These are phyloP conservation scores for Fusarium fujikuroi DNA, from an alignment of 2,329 filamentous ascomycete species.

Conservation along the genomic window DNA sequence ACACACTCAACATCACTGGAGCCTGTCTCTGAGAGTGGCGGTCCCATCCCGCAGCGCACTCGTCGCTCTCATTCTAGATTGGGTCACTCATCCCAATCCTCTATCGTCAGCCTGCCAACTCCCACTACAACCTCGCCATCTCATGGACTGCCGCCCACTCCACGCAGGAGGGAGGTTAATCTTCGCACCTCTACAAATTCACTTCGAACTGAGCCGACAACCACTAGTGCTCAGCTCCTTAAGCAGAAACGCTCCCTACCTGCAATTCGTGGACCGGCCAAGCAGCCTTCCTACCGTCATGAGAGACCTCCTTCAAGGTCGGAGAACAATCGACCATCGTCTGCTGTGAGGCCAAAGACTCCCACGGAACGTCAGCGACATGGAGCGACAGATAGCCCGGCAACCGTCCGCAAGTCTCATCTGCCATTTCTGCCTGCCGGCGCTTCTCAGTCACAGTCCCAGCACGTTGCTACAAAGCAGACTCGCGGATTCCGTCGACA, in stretches of 20 bases:
- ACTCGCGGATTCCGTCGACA: constrained; percentile 79
- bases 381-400: constrained; percentile 59
- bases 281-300: constrained; percentile 58
- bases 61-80: constrained; percentile 74
- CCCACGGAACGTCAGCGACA: constrained; percentile 71
- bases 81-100: constrained; percentile 76
- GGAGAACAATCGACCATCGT: constrained; percentile 62
- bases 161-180: constrained; percentile 69
- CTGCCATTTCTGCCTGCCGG: constrained; percentile 85
- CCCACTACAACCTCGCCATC: constrained; percentile 68
- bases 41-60: constrained; percentile 68
- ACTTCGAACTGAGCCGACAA: constrained; percentile 69
- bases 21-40: constrained; percentile 90
- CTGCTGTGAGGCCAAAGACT: constrained; percentile 73
- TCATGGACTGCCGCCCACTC: constrained; percentile 66
- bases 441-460: constrained; percentile 76
- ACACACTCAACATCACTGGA: constrained; percentile 80
- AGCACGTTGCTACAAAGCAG: constrained; percentile 79
- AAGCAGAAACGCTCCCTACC: constrained; percentile 74
- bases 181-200: constrained; percentile 64
- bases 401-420: constrained; percentile 67
- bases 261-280: constrained; percentile 65
- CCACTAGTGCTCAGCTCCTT: constrained; percentile 72
- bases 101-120: constrained; percentile 70
- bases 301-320: constrained; percentile 71